phyloP scores from a whole-genome alignment of 441 rosid genomes.

The Dalechampia spathulata region DNA sequence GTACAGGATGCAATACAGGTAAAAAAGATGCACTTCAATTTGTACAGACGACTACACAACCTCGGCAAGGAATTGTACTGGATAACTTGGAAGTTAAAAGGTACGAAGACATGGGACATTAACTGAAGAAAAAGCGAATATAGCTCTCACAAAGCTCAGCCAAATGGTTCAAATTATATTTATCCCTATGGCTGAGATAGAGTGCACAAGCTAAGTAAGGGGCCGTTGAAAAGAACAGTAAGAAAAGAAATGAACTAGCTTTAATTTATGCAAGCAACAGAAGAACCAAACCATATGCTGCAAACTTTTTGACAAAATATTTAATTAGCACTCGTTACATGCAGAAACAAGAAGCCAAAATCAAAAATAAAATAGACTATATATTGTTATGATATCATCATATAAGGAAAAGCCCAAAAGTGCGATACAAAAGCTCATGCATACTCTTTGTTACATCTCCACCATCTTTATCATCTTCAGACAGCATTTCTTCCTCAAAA shows the following conservation, averaged over 20 bases:
- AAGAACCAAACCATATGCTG: neutral
- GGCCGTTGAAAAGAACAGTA: too few relatives aligned
- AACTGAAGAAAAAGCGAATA: neutral
- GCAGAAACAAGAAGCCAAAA: neutral
- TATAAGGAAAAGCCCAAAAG: neutral
- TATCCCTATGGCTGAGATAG: neutral
- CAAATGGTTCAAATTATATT: neutral
- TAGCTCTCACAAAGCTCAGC: neutral
- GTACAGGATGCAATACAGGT: neutral
- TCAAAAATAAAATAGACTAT: neutral
- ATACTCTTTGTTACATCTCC: slow-evolving; percentile 38
- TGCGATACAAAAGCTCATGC: slow-evolving; percentile 9
- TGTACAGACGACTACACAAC: too few relatives aligned
- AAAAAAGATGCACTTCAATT: neutral
- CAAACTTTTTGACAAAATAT: neutral
- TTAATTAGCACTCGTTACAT: neutral
- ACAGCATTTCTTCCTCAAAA: slow-evolving; percentile 58
- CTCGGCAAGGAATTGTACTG: too few relatives aligned
- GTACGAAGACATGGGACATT: neutral
- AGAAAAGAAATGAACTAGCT: neutral
- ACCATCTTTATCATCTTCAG: slow-evolving; percentile 50
- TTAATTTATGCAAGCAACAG: neutral
- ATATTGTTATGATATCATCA: neutral
- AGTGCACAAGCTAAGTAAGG: neutral
- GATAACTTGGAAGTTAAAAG: neutral